phyloP scores from a whole-genome alignment of 1,139 yeast species.

The Meyerozyma guilliermondii region DNA sequence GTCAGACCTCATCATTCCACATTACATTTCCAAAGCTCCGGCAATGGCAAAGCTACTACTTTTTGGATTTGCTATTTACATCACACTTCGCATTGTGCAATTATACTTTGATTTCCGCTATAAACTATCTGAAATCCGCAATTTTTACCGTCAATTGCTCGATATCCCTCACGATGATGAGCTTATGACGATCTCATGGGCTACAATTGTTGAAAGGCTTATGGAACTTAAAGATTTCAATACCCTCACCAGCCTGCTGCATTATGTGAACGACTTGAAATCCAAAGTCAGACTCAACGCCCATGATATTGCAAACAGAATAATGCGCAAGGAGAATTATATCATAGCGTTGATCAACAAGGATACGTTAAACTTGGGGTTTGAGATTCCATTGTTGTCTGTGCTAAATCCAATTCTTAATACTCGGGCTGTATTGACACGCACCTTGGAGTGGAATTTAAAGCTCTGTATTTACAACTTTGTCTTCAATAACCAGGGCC shows the following conservation, averaged over 20 bases:
- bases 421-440: constrained; percentile 53
- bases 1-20: constrained; percentile 47
- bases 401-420: constrained; percentile 39
- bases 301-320: constrained; percentile 90
- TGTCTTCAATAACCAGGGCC: constrained; percentile 80
- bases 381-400: constrained; percentile 22
- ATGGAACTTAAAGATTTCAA: constrained; percentile 76
- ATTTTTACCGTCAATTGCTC: constrained; percentile 63
- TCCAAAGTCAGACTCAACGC: constrained; percentile 79
- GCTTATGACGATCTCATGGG: constrained; percentile 92
- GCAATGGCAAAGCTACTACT: constrained; percentile 51
- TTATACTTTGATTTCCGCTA: constrained; percentile 47
- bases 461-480: constrained; percentile 84
- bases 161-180: constrained; percentile 69
- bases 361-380: constrained; percentile 55
- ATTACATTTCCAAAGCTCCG: constrained; percentile 55
- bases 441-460: constrained; percentile 91
- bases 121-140: constrained; percentile 56
- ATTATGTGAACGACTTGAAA: constrained; percentile 48
- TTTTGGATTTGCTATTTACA: constrained; percentile 56
- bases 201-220: constrained; percentile 72
- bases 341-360: constrained; percentile 85
- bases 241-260: constrained; percentile 48
- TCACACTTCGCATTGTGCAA: constrained; percentile 56
- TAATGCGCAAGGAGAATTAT: constrained; percentile 93